A percentile compares a stretch with the other conserved stretches of the same genome.
Conservation (phyloP, 176 grass and related monocot species). For the Aegilops umbellulata region DNA sequence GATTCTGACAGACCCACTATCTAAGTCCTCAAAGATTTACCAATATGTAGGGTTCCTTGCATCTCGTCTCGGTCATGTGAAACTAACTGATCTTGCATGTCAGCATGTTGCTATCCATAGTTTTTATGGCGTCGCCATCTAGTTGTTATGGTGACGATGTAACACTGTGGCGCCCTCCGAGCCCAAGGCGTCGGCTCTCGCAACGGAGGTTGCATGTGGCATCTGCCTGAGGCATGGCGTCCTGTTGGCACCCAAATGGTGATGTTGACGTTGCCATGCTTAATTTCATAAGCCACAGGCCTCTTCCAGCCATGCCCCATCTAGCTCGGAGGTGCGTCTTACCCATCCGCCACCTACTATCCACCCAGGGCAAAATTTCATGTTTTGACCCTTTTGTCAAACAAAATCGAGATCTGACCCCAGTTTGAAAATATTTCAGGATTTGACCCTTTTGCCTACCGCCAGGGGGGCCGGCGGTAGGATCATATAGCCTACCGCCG, state of each 20-base stretch:
- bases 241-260: background rate
- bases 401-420: too few species aligned
- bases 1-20: background rate
- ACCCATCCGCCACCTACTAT: too few species aligned
- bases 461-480: too few species aligned
- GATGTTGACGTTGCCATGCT: background rate
- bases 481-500: too few species aligned
- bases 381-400: too few species aligned
- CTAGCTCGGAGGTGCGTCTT: too few species aligned
- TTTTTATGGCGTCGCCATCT: background rate
- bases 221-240: too few species aligned
- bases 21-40: background rate
- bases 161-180: background rate
- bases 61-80: background rate
- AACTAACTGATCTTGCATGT: background rate
- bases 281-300: background rate
- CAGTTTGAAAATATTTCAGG: too few species aligned
- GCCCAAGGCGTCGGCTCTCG: background rate
- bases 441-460: too few species aligned
- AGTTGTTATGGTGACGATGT: background rate
- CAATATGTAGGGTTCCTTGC: background rate
- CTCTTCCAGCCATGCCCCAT: too few species aligned
- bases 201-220: background rate
- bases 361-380: too few species aligned
- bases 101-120: too few species aligned